Percentiles rank a stretch among this genome's conserved stretches.
phyloP scores from a whole-genome alignment of 2,329 filamentous ascomycete genomes.

The Aspergillus ibericus region DNA sequence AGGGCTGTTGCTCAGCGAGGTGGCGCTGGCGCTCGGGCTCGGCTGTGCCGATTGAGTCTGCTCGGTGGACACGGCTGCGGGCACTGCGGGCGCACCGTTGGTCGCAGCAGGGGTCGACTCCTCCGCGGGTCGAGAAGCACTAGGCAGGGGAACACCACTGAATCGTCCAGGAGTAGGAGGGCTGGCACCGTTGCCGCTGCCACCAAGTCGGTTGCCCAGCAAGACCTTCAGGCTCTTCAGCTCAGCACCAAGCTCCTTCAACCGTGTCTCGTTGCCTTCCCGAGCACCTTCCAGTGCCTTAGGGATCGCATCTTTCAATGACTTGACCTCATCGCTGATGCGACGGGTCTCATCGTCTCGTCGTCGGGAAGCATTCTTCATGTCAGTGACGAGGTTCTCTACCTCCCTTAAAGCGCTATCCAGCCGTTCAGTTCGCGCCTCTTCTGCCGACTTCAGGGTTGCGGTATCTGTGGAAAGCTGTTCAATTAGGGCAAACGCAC shows the following conservation, averaged over 20 bases:
- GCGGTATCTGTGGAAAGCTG: slow-evolving; percentile 90
- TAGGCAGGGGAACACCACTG: slow-evolving; percentile 25
- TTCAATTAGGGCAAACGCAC: slow-evolving; percentile 86
- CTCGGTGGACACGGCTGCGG: slow-evolving; percentile 29
- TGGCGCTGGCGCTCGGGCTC: slow-evolving; percentile 34
- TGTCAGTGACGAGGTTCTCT: slow-evolving; percentile 74
- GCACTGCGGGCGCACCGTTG: slow-evolving; percentile 29
- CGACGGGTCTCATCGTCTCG: slow-evolving; percentile 85
- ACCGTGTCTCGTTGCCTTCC: slow-evolving; percentile 73
- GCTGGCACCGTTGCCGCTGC: slow-evolving; percentile 28
- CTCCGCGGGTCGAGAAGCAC: slow-evolving; percentile 22
- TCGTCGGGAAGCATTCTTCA: slow-evolving; percentile 77
- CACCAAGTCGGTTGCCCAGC: slow-evolving; percentile 63
- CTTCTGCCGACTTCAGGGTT: slow-evolving; percentile 80
- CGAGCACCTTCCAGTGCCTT: slow-evolving; percentile 86
- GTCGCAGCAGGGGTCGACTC: slow-evolving; percentile 22
- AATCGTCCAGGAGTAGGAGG: slow-evolving; percentile 34
- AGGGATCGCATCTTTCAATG: slow-evolving; percentile 80
- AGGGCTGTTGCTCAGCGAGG: slow-evolving; percentile 42
- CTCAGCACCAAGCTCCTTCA: slow-evolving; percentile 83
- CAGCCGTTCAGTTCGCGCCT: slow-evolving; percentile 77
- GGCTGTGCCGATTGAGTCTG: slow-evolving; percentile 27
- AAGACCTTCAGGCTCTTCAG: slow-evolving; percentile 90
- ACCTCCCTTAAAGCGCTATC: slow-evolving; percentile 81
- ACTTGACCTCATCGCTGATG: slow-evolving; percentile 81